These are phyloP conservation scores for Tylopilus orsonianus DNA, from an alignment of 1,284 basidiomycete genomes.

Conservation along the genomic window DNA sequence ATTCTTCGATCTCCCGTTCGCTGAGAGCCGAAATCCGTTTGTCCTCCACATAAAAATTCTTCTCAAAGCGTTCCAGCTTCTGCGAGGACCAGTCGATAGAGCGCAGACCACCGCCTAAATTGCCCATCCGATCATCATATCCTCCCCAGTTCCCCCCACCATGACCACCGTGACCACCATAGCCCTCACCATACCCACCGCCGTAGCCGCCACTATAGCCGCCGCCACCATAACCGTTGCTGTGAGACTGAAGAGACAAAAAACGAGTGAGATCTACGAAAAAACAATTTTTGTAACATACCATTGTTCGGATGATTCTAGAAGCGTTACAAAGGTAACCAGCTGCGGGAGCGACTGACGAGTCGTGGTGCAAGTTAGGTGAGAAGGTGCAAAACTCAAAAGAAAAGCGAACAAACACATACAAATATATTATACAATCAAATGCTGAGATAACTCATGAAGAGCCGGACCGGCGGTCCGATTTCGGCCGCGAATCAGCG, in stretches of 20 bases:
- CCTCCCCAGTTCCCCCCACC: slow-evolving; percentile 45
- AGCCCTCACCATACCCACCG: slow-evolving; percentile 33
- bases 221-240: slow-evolving; percentile 36
- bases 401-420: slow-evolving; percentile 18
- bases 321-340: neutral
- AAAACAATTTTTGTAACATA: slow-evolving; percentile 6
- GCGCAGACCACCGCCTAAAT: slow-evolving; percentile 82
- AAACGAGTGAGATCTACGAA: slow-evolving; percentile 7
- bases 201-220: slow-evolving; percentile 38
- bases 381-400: slow-evolving; percentile 9
- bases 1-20: slow-evolving; percentile 88
- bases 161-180: slow-evolving; percentile 33
- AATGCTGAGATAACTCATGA: slow-evolving; percentile 6
- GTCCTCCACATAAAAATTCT: slow-evolving; percentile 98
- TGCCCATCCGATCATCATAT: slow-evolving; percentile 47
- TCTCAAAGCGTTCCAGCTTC: slow-evolving; percentile 83
- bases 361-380: slow-evolving; percentile 24
- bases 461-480: no score
- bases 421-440: slow-evolving; percentile 19
- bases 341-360: slow-evolving; percentile 4
- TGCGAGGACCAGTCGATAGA: slow-evolving; percentile 82
- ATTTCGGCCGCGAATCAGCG: no score
- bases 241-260: slow-evolving; percentile 33
- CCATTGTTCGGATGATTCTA: slow-evolving; percentile 25
- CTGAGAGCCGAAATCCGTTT: slow-evolving; percentile 77